These are phyloP conservation scores for Hypoxylon lienhwacheense DNA, from an alignment of 495 filamentous ascomycete genomes.

Conservation along the genomic window DNA sequence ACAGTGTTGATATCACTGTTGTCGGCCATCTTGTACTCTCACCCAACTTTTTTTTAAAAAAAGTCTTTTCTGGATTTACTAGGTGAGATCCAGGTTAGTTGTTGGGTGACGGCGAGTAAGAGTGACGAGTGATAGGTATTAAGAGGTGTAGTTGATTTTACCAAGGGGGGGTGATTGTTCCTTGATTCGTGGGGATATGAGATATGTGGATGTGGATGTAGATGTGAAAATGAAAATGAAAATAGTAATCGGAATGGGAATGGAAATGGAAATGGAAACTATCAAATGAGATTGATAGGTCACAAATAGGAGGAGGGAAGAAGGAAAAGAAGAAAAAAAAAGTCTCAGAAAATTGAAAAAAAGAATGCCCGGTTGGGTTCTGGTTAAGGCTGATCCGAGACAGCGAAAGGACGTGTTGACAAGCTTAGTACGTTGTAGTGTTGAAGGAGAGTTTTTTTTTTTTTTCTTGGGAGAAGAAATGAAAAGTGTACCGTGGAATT, in stretches of 20 bases:
- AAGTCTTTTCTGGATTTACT: conserved; percentile 25
- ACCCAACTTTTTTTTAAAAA: conserved; percentile 14
- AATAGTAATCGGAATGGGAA: too few relatives aligned
- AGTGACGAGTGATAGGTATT: conserved; percentile 4
- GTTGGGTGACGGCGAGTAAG: conserved; percentile 20
- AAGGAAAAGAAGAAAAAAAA: conserved; percentile 1
- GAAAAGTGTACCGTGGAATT: conserved; percentile 33
- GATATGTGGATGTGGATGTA: too few relatives aligned
- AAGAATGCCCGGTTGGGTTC: not conserved
- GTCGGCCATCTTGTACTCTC: conserved; percentile 48
- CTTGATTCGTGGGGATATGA: too few relatives aligned
- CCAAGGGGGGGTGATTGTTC: conserved; percentile 35
- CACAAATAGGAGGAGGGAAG: too few relatives aligned
- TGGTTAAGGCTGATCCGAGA: conserved; percentile 20
- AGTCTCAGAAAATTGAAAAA: conserved; percentile 7
- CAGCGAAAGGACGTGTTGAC: conserved; percentile 21
- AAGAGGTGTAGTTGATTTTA: conserved; percentile 10
- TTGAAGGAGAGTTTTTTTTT: conserved; percentile 27
- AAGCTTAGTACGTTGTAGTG: conserved; percentile 23
- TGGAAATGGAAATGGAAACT: conserved; percentile 7
- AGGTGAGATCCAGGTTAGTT: conserved; percentile 27
- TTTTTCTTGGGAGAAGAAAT: conserved; percentile 19
- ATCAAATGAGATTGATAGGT: not conserved
- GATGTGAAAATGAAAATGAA: too few relatives aligned
- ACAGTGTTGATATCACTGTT: conserved; percentile 62